Evolutionary conservation across 495 filamentous ascomycete species (phyloP).

Genomic region (Lepidopterella palustris): DNA sequence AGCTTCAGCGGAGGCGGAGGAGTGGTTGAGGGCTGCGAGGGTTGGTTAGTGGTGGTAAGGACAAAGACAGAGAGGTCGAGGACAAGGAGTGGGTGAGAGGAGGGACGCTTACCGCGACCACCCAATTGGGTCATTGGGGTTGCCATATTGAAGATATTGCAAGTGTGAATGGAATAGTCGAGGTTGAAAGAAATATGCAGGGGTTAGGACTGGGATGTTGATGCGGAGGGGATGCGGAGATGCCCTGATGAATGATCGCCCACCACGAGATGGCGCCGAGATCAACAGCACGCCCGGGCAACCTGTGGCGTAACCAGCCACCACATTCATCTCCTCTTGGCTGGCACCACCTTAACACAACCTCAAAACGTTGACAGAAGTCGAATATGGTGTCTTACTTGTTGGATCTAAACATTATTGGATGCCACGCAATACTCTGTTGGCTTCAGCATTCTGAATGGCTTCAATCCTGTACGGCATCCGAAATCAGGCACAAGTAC

Average conservation of each 20-base stretch:
- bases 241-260: neutral
- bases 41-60: slow-evolving; percentile 7
- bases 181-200: neutral
- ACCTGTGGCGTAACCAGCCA: too few species aligned
- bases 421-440: too few species aligned
- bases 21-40: slow-evolving; percentile 75
- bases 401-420: too few species aligned
- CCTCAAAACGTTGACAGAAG: too few species aligned
- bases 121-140: slow-evolving; percentile 61
- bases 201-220: slow-evolving; percentile 1
- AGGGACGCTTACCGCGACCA: slow-evolving; percentile 45
- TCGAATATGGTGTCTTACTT: too few species aligned
- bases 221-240: neutral
- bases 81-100: neutral
- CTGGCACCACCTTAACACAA: too few species aligned
- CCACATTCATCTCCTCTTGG: too few species aligned
- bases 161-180: neutral
- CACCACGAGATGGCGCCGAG: neutral
- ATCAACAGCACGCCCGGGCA: too few species aligned
- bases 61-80: neutral
- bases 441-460: too few species aligned
- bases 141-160: slow-evolving; percentile 41
- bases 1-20: slow-evolving; percentile 58
- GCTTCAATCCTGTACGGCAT: too few species aligned
- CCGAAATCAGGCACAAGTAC: too few species aligned